These are phyloP conservation scores for Singerocomus inundabilis DNA, from an alignment of 1,284 basidiomycete genomes.

Conservation along the genomic window DNA sequence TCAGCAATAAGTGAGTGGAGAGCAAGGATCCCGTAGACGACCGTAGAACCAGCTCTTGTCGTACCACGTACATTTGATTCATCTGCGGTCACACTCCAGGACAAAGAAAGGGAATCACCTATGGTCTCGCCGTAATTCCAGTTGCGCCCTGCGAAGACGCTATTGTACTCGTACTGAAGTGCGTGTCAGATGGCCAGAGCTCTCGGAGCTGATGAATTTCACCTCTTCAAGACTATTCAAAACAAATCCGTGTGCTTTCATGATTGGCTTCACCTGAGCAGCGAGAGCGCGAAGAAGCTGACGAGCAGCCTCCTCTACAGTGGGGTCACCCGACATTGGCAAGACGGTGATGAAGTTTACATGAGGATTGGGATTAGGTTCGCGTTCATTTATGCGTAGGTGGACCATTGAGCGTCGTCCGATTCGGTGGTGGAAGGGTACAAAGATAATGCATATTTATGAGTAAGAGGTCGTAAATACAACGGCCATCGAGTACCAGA, in stretches of 20 bases:
- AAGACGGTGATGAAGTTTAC: conserved; percentile 74
- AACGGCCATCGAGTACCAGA: neutral
- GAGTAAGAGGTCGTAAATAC: neutral
- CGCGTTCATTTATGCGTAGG: conserved; percentile 63
- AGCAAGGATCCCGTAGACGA: conserved; percentile 57
- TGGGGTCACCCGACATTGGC: conserved; percentile 37
- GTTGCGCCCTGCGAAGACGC: conserved; percentile 75
- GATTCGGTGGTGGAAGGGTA: too few species aligned
- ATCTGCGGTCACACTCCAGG: neutral
- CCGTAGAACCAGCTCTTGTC: conserved; percentile 68
- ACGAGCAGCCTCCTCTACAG: conserved; percentile 51
- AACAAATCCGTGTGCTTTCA: conserved; percentile 72
- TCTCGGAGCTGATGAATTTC: conserved; percentile 14
- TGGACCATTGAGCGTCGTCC: conserved; percentile 56
- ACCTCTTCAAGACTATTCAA: conserved; percentile 83
- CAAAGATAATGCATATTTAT: too few species aligned
- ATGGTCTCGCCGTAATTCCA: conserved; percentile 79
- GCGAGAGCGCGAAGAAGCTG: conserved; percentile 73
- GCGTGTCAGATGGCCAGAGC: too few species aligned
- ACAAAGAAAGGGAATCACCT: conserved; percentile 40
- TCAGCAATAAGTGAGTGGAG: conserved; percentile 66
- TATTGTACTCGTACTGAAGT: conserved; percentile 78
- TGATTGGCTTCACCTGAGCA: conserved; percentile 76
- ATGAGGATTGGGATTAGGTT: conserved; percentile 69
- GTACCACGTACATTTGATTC: neutral